Base-by-base conservation (phyloP, 2,329 filamentous ascomycete species). In the Apiospora malaysiana region DNA sequence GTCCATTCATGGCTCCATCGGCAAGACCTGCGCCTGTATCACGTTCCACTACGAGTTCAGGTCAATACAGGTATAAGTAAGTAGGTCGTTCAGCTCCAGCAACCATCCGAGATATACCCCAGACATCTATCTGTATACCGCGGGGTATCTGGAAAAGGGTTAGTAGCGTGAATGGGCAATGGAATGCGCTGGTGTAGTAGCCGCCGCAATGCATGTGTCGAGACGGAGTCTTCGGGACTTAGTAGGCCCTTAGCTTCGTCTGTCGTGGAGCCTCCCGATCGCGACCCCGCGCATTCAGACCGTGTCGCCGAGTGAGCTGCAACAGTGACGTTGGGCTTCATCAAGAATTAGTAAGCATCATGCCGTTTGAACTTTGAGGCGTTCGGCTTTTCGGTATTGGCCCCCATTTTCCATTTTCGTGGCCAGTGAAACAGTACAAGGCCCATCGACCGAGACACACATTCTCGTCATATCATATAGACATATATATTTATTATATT, bases 371-470 rank as follows among this genome's bases (percentile, higher is more conserved):
- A 63, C 32, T 8, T 18, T 32, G 49, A 23, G 49, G 25, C n/a
- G 8, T 32, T 63, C 56, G 27, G 56, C 18, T 40, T 4, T 21
- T 59, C 51, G 51, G 51, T 18, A 21, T 59, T 63, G 56, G 4
- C 8, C 56, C 14, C 42, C n/a, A n/a, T n/a, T n/a, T n/a, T n/a
- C 16, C 32, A 56, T n/a, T 40, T 21, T 23, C 56, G 56, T 63
- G 56, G 14, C 4, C 32, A 32, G 56, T 63, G 56, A n/a, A 63
- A 63, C 32, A 40, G 56, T 40, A 40, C 56, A 40, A 12, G 21
- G n/a, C 56, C 18, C 27, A n/a, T 10, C 56, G 49, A 63, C 56
- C 56, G 56, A 63, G 56, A 63, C 56, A 63, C 51, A 21, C 56
- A 63, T 40, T 63, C 21, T 23, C 56, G 56, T 63, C 32, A n/a